A percentile compares a stretch with the other conserved stretches of the same genome.
phyloP scores from a whole-genome alignment of 2,329 filamentous ascomycete species.

The Escovopsis weberi region DNA sequence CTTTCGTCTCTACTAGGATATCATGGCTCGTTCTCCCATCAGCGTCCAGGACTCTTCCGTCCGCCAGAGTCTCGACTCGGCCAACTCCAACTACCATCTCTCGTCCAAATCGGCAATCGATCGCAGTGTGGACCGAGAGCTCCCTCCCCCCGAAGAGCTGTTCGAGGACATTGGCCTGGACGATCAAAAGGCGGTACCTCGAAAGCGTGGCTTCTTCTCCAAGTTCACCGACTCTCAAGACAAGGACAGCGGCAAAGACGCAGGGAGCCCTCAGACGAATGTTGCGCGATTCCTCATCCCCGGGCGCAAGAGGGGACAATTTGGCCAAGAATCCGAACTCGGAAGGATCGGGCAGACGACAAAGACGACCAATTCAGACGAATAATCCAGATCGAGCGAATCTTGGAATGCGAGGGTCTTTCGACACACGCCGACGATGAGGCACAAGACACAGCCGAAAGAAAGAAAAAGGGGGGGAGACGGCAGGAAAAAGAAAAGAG shows the following conservation, averaged over 20 bases:
- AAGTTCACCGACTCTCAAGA: conserved; percentile 49
- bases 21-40: conserved; percentile 74
- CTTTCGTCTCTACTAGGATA: conserved; percentile 49
- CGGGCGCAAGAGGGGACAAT: conserved; percentile 53
- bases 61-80: conserved; percentile 70
- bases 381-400: not conserved
- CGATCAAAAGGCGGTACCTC: conserved; percentile 40
- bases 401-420: not conserved
- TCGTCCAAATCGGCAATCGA: conserved; percentile 47
- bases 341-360: conserved; percentile 40
- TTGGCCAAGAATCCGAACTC: conserved; percentile 56
- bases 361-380: conserved; percentile 8
- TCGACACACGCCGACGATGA: too few species aligned
- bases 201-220: conserved; percentile 60
- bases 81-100: conserved; percentile 38
- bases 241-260: conserved; percentile 10
- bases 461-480: not conserved
- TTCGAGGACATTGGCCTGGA: conserved; percentile 91
- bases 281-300: conserved; percentile 51
- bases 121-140: conserved; percentile 42
- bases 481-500: not conserved
- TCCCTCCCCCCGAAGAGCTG: conserved; percentile 57
- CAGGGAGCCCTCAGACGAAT: conserved; percentile 16
- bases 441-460: too few species aligned
- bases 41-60: conserved; percentile 42